Conservation (phyloP, 805 yeast species). For the Candida patagonica region DNA sequence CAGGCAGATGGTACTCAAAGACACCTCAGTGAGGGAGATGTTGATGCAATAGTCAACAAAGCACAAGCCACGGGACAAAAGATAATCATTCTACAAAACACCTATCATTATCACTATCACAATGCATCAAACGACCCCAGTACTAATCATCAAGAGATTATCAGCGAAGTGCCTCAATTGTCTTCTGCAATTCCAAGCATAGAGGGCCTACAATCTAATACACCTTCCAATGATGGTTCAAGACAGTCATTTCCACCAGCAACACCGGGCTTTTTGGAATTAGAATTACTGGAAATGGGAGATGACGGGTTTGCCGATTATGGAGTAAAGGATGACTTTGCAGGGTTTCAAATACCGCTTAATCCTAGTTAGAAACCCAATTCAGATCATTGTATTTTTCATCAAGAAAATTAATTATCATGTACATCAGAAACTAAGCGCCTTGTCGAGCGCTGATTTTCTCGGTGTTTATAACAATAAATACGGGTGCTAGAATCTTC, state of each 20-base stretch:
- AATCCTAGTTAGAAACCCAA: conserved; percentile 15
- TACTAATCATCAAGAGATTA: neutral
- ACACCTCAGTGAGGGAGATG: conserved; percentile 18
- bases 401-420: neutral
- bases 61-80: conserved; percentile 21
- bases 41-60: conserved; percentile 19
- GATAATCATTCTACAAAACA: conserved; percentile 75
- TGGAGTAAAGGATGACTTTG: conserved; percentile 13
- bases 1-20: conserved; percentile 1
- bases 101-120: conserved; percentile 50
- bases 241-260: conserved; percentile 10
- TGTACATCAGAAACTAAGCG: too few relatives aligned
- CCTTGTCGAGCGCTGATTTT: too few relatives aligned
- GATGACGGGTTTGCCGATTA: conserved; percentile 15
- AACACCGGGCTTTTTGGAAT: conserved; percentile 15
- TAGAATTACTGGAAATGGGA: conserved; percentile 16
- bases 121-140: neutral
- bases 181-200: too few relatives aligned
- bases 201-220: too few relatives aligned
- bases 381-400: neutral
- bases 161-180: neutral
- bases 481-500: neutral
- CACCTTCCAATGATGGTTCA: neutral
- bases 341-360: conserved; percentile 21
- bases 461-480: neutral